Percentiles rank a stretch among this genome's conserved stretches.
These are phyloP conservation scores for Teratosphaeria epicoccoides DNA, from an alignment of 2,329 filamentous ascomycete species.

Conservation along the genomic window DNA sequence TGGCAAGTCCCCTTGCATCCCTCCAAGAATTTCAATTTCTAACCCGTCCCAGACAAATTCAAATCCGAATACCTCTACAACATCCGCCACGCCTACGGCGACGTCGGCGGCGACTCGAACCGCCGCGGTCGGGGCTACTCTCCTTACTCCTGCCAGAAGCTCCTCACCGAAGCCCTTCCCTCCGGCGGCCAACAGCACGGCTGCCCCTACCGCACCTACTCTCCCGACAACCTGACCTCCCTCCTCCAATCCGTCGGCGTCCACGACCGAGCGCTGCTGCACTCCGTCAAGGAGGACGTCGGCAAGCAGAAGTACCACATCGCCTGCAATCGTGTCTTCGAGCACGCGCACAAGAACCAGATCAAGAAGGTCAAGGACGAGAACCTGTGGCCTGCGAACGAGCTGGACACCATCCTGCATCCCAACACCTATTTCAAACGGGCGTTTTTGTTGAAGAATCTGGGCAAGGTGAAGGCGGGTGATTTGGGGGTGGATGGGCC, in stretches of 20 bases:
- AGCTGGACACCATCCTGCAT: constrained; percentile 91
- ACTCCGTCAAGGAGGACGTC: constrained; percentile 79
- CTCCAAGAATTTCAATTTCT: neutral
- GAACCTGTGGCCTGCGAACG: constrained; percentile 44
- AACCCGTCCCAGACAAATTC: constrained; percentile 56
- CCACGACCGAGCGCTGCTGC: constrained; percentile 63
- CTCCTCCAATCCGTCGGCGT: constrained; percentile 73
- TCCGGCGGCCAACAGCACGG: constrained; percentile 78
- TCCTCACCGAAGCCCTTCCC: constrained; percentile 78
- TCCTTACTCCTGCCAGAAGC: constrained; percentile 89
- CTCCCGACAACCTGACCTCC: constrained; percentile 68
- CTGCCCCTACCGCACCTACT: constrained; percentile 94
- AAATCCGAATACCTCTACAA: constrained; percentile 98
- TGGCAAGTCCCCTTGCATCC: constrained; percentile 14
- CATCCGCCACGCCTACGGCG: constrained; percentile 85
- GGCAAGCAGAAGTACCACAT: constrained; percentile 83
- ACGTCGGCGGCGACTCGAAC: constrained; percentile 87
- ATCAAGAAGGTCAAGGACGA: constrained; percentile 42
- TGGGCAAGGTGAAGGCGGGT: constrained; percentile 40
- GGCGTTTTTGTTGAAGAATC: constrained; percentile 77
- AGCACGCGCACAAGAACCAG: constrained; percentile 62
- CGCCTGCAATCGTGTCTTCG: constrained; percentile 93
- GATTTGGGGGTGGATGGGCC: constrained; percentile 28
- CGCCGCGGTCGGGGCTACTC: constrained; percentile 78
- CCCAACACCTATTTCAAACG: constrained; percentile 98